Base-by-base conservation (phyloP, 2,329 filamentous ascomycete species). In the Fusarium sp. region DNA sequence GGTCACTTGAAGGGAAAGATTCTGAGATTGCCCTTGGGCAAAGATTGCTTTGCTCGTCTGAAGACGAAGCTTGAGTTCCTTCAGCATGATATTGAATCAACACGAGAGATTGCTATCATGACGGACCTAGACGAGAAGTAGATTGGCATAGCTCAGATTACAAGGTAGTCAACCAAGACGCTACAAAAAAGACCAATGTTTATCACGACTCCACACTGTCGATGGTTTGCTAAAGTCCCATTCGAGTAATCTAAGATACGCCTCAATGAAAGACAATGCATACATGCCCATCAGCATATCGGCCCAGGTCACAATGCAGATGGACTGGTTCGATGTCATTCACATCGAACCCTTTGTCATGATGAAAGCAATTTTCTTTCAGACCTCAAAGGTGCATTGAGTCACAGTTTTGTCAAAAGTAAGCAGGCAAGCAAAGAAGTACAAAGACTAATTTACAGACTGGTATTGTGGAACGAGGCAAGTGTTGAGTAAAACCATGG, bases 21-120 rank as follows among this genome's bases (percentile, higher is more conserved):
- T 9, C 57, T 80, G 59, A 74, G 82, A 50, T 40, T 85, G 60
- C 77, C 81, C 10, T 64, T 85, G 8, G 83, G 82, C 2, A 74
- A 72, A 23, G 83, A 85, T 74, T 77, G 77, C 5, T 78, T 80
- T 16, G 37, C 64, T 23, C 54, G 69, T 11, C 76, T 83, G 23
- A 73, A 76, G 57, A 63, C 58, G 21, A 80, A 82, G 61, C 37
- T 77, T 6, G 32, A 70, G 5, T 60, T n/a, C 21, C 43, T 75
- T 6, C 66, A 67, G 6, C 23, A 53, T 5, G 75, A 78, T 28
- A 3, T 76, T 16, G 66, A 77, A 38, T 38, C 33, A 19, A 69
- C 59, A 13, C 40, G 40, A 9, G 64, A 59, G 32, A 60, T 77
- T 30, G 73, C 75, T 2, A 38, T 30, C 4, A 53, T 52, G 6